phyloP scores from a whole-genome alignment of 257 asterid species.

The Capsicum baccatum region DNA sequence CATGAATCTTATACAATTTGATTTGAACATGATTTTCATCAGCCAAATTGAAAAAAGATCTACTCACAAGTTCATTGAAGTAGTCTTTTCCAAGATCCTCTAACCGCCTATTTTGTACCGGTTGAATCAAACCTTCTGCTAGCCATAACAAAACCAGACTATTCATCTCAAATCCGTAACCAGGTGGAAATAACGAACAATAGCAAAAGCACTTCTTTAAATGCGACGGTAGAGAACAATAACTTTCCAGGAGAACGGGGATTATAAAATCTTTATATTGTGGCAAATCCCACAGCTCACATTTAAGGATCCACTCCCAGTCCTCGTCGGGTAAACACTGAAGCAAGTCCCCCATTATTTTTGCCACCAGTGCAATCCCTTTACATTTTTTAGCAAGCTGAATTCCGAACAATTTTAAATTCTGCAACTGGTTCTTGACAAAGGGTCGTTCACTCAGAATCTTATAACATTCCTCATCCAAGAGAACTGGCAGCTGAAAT shows the following conservation, averaged over 20 bases:
- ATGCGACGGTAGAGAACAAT: constrained; percentile 44
- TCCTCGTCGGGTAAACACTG: constrained; percentile 33
- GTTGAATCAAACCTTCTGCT: constrained; percentile 46
- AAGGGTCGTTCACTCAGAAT: constrained; percentile 42
- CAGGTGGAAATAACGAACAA: constrained; percentile 45
- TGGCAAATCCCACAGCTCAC: constrained; percentile 48
- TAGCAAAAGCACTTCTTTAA: constrained; percentile 48
- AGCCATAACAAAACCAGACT: constrained; percentile 47
- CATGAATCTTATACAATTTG: constrained; percentile 46
- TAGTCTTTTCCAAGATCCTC: constrained; percentile 46
- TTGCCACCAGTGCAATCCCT: constrained; percentile 50
- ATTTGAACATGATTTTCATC: constrained; percentile 18
- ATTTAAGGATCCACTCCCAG: constrained; percentile 41
- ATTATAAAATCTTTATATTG: constrained; percentile 34
- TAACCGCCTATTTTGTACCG: constrained; percentile 33
- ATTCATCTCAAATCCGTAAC: constrained; percentile 36
- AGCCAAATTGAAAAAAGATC: constrained; percentile 46
- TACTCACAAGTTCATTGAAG: constrained; percentile 39
- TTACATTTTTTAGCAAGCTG: constrained; percentile 43
- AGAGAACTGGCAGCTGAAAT: neutral
- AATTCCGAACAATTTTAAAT: constrained; percentile 37
- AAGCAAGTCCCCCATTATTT: constrained; percentile 45
- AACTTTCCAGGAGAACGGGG: constrained; percentile 44
- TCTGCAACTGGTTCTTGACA: constrained; percentile 18
- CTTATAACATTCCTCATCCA: constrained; percentile 46